Evolutionary conservation across 1,284 basidiomycete species (phyloP).

Genomic region (Gomphus bonarii): DNA sequence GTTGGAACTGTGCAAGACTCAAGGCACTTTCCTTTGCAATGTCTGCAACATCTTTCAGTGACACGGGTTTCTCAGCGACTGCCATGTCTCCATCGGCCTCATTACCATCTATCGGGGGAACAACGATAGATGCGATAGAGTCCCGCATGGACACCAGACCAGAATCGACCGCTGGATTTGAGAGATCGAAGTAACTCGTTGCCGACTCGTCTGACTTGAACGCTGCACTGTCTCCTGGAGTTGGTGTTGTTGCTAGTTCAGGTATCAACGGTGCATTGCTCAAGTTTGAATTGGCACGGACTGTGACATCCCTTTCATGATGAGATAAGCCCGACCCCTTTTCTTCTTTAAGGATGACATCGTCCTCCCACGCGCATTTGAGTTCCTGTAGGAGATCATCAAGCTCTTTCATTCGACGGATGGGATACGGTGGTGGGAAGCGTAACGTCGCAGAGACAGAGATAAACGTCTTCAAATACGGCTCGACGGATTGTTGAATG

Average conservation of each 20-base stretch:
- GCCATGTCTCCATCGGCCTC: slow-evolving; percentile 4
- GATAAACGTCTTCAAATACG: slow-evolving; percentile 77
- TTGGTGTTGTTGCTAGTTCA: slow-evolving; percentile 36
- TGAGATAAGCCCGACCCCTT: slow-evolving; percentile 26
- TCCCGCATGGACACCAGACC: slow-evolving; percentile 16
- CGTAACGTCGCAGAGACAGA: slow-evolving; percentile 86
- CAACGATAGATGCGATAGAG: slow-evolving; percentile 9
- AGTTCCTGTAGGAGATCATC: slow-evolving; percentile 63
- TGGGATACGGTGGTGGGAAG: slow-evolving; percentile 83
- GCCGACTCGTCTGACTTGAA: not conserved
- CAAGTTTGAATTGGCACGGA: not conserved
- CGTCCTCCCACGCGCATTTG: slow-evolving; percentile 74
- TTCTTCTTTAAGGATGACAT: slow-evolving; percentile 73
- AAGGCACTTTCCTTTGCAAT: slow-evolving; percentile 67
- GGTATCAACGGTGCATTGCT: slow-evolving; percentile 30
- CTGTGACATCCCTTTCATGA: slow-evolving; percentile 6
- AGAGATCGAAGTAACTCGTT: slow-evolving; percentile 5
- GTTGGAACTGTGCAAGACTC: slow-evolving; percentile 62
- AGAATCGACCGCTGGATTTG: slow-evolving; percentile 30
- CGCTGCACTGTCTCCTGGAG: slow-evolving; percentile 18
- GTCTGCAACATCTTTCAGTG: slow-evolving; percentile 18
- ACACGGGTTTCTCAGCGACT: slow-evolving; percentile 4
- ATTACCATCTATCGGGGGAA: slow-evolving; percentile 1
- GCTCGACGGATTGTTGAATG: slow-evolving; percentile 70
- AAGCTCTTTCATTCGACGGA: slow-evolving; percentile 78